A percentile compares a stretch with the other conserved stretches of the same genome.
phyloP scores from a whole-genome alignment of 1,284 basidiomycete species.

The Puccinia coronata region DNA sequence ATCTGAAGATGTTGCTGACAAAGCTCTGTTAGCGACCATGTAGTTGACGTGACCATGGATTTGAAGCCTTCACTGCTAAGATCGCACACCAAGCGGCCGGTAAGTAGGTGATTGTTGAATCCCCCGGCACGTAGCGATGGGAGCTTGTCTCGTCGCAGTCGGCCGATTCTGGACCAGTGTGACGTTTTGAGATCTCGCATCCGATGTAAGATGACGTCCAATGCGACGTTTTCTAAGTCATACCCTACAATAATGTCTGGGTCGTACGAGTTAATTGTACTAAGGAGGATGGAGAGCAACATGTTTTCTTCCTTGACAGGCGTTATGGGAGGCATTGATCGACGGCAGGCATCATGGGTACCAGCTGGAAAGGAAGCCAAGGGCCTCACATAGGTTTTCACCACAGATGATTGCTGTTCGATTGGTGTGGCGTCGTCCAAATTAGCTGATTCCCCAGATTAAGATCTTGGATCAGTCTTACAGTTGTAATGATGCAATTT shows the following conservation, averaged over 20 bases:
- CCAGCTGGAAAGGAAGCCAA: conserved; percentile 77
- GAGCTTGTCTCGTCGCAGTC: conserved; percentile 83
- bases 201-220: conserved; percentile 87
- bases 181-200: conserved; percentile 86
- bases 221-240: conserved; percentile 85
- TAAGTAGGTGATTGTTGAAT: conserved; percentile 77
- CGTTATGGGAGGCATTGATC: conserved; percentile 23
- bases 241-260: conserved; percentile 94
- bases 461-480: conserved; percentile 16
- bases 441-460: conserved; percentile 68
- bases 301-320: conserved; percentile 39
- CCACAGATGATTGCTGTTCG: conserved; percentile 76
- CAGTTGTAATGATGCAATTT: not conserved
- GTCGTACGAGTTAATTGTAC: conserved; percentile 79
- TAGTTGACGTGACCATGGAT: conserved; percentile 92
- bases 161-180: conserved; percentile 89
- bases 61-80: conserved; percentile 91
- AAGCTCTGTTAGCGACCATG: conserved; percentile 98
- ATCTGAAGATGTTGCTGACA: conserved; percentile 83
- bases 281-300: conserved; percentile 56
- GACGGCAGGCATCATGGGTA: conserved; percentile 66
- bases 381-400: conserved; percentile 88
- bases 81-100: conserved; percentile 86
- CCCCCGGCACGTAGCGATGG: conserved; percentile 71
- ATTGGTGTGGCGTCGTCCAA: conserved; percentile 88